A percentile compares a stretch with the other conserved stretches of the same genome.
Evolutionary conservation across 768 basidiomycete genomes (phyloP).

Genomic region (Hebeloma cylindrosporum): DNA sequence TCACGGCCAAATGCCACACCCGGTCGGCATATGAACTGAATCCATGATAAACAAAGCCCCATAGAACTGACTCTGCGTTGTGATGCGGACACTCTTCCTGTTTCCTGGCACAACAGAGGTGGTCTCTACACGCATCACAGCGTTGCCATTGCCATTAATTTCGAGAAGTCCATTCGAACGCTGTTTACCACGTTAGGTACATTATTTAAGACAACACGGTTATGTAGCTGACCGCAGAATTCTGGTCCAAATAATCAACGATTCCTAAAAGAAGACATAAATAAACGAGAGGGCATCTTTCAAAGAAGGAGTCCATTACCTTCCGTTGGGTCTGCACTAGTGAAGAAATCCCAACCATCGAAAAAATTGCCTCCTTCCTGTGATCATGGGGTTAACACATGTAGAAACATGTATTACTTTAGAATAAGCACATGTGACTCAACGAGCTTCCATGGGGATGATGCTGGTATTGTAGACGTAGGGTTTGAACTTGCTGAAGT

Average conservation of each 20-base stretch:
- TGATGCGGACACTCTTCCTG: constrained; percentile 79
- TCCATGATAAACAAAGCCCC: constrained; percentile 79
- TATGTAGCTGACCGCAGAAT: constrained; percentile 50
- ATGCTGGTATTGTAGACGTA: constrained; percentile 25
- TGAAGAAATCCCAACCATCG: constrained; percentile 77
- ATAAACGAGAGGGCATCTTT: neutral
- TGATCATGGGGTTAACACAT: neutral
- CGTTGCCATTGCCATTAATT: constrained; percentile 71
- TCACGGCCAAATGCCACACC: constrained; percentile 85
- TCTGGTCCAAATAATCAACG: constrained; percentile 66
- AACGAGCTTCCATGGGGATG: constrained; percentile 59
- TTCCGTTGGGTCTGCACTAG: constrained; percentile 70
- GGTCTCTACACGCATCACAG: constrained; percentile 87
- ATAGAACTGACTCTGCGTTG: constrained; percentile 56
- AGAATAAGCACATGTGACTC: constrained; percentile 48
- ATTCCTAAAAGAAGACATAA: constrained; percentile 6
- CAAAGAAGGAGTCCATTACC: constrained; percentile 37
- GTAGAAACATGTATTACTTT: constrained; percentile 11
- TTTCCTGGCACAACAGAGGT: constrained; percentile 67
- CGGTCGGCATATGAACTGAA: constrained; percentile 85
- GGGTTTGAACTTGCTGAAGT: constrained; percentile 15
- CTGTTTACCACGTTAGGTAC: constrained; percentile 28
- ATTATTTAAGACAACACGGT: constrained; percentile 8
- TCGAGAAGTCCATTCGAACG: constrained; percentile 57
- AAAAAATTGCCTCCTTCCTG: constrained; percentile 77